Percentiles rank a stretch among this genome's conserved stretches.
phyloP scores from a whole-genome alignment of 345 rosid species.

The Streptanthus diversifolius region DNA sequence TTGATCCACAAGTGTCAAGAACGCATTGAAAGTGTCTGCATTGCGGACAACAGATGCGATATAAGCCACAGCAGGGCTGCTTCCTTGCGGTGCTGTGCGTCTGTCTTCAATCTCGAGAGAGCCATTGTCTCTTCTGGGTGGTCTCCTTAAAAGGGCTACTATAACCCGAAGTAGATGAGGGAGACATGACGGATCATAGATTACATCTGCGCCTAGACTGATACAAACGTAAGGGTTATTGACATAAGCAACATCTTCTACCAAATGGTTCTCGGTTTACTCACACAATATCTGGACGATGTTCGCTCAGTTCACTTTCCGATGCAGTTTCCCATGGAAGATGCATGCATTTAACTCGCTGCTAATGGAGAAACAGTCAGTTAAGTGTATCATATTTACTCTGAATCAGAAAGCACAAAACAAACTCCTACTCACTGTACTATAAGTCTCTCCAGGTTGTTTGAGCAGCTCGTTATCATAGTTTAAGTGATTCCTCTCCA shows the following conservation, averaged over 20 bases:
- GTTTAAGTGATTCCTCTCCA: conserved; percentile 49
- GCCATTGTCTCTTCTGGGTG: conserved; percentile 16
- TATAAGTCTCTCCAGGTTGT: conserved; percentile 28
- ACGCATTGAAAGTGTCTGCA: conserved; percentile 51
- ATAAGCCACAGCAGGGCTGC: conserved; percentile 45
- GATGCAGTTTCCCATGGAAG: conserved; percentile 83
- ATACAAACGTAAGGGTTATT: not conserved
- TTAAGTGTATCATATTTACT: not conserved
- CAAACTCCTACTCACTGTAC: conserved; percentile 42
- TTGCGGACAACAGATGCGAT: conserved; percentile 78
- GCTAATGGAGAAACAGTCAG: conserved; percentile 7
- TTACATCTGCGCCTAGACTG: conserved; percentile 83
- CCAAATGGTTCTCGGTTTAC: conserved; percentile 17
- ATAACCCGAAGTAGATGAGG: conserved; percentile 65
- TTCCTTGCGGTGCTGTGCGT: not conserved
- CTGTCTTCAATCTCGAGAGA: not conserved
- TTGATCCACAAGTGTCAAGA: conserved; percentile 48
- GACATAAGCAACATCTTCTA: conserved; percentile 6
- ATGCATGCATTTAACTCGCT: conserved; percentile 60
- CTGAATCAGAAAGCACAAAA: not conserved
- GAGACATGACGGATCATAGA: conserved; percentile 68
- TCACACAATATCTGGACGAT: conserved; percentile 63
- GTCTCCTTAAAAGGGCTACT: conserved; percentile 45
- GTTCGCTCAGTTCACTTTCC: conserved; percentile 42
- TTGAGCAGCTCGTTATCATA: conserved; percentile 22